Base-by-base conservation (phyloP, 140 eudicot genomes). In the Senecio squalidus region DNA sequence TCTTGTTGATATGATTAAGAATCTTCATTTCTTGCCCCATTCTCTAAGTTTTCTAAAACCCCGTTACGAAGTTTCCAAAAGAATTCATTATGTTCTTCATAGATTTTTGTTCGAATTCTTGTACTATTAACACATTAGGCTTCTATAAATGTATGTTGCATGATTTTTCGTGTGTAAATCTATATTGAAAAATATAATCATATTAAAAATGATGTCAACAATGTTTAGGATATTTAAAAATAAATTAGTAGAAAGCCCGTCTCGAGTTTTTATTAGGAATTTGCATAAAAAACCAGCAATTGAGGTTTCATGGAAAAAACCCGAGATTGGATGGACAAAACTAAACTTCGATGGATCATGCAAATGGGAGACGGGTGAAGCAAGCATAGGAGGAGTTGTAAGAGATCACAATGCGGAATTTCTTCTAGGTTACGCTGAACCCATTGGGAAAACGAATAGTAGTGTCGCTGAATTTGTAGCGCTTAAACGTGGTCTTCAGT, bases 261-360 rank as follows among this genome's bases (percentile, higher is more conserved):
- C 70, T 28, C 65, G 53, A 40, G 22, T 76, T 33, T 20, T 77
- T 7, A 16, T 38, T 14, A 60, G 96, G 43, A 74, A 72, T 53
- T 76, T 15, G 5, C 72, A 81, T 72, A 82, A 73, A 38, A 70
- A 82, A 56, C 77, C 81, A n/a, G n/a, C n/a, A 1, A 64, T 82
- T 9, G 57, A 65, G 31, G 83, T 87, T 62, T 63, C 82, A 57
- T 92, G 96, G 98, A 58, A 69, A 52, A 92, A 68, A 61, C 98
- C 96, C 1, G 72, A 77, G 30, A 39, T 39, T 0, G 98, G 98
- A 13, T 87, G 96, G 95, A 82, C 88, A 2, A 92, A 92, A 59
- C 20, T 92, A 14, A 92, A 92, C 74, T 92, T 74, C 25, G 98
- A 92, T 21, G 96, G 96, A 15, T 92, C 98, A 10, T 82, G 84